Base-by-base conservation (phyloP, 2,329 filamentous ascomycete species). In the Cryphonectria naterciae region DNA sequence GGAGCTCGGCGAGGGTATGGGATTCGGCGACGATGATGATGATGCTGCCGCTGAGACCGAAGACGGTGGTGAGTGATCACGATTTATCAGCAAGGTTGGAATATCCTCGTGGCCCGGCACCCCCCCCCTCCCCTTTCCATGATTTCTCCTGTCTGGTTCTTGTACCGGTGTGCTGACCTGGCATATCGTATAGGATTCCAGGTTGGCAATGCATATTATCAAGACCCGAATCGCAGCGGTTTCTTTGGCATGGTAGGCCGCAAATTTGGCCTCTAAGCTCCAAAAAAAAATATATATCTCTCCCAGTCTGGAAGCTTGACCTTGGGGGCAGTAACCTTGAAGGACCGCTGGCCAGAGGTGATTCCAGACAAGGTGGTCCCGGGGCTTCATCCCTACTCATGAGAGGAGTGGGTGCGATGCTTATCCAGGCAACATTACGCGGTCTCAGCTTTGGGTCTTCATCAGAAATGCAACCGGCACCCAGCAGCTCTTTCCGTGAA, bases 41-140 rank as follows among this genome's bases (percentile, higher is more conserved):
- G 66, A 58, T 52, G 67, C 17, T 46, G 63, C 69, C 25, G 65
- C 19, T 32, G 63, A 62, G 63, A 58, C 25, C 54, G 67, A 66
- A 46, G 67, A 69, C n/a, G 67, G 70, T 65, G 69, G 71, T 72
- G 71, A 72, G 71, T 72, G 71, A 72, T 58, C 67, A 56, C 64
- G 67, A 71, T 62, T 65, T 66, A 41, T 43, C 68, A 66, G 71
- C 68, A 72, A 72, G 68, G 68, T 54, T 67, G 39, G 68, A 65
- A 67, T n/a, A 69, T 52, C 39, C n/a, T 32, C 17, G 43, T 52
- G 39, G 35, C 37, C 63, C 41, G 25, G 61, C 19, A 37, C 4
- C 7, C 41, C 22, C n/a, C 32, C 32, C 3, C 28, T 3, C 28
- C 32, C 32, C 4, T 32, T 32, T 39, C 11, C 54, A 28, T 54